Evolutionary conservation across 768 basidiomycete species (phyloP).

Genomic region (Lactarius evosmus): DNA sequence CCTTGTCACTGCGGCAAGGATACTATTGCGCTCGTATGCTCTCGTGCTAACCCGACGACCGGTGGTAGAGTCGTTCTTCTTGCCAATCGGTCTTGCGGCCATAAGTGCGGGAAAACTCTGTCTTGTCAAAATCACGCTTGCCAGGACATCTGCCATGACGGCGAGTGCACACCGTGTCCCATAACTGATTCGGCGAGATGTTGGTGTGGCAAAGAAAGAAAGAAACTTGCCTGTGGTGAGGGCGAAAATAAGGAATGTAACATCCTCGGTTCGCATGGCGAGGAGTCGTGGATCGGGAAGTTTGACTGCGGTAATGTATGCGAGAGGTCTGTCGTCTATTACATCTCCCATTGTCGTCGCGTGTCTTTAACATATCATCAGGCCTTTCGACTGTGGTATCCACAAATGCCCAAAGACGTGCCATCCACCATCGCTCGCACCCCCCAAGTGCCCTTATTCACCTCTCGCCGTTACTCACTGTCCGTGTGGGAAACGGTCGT

Average conservation of each 20-base stretch:
- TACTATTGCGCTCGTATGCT: constrained; percentile 57
- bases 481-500: constrained; percentile 72
- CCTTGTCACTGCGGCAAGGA: constrained; percentile 75
- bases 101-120: constrained; percentile 45
- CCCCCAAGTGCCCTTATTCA: constrained; percentile 68
- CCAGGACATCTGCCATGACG: constrained; percentile 66
- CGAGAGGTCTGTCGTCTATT: constrained; percentile 42
- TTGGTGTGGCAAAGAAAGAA: constrained; percentile 74
- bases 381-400: constrained; percentile 69
- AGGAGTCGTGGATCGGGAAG: constrained; percentile 61
- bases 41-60: constrained; percentile 36
- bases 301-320: constrained; percentile 62
- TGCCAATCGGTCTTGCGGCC: constrained; percentile 39
- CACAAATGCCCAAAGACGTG: constrained; percentile 75
- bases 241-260: constrained; percentile 45
- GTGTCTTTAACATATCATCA: constrained; percentile 30
- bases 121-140: constrained; percentile 75
- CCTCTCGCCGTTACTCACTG: constrained; percentile 68
- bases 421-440: constrained; percentile 62
- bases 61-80: constrained; percentile 25
- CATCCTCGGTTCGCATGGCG: constrained; percentile 38
- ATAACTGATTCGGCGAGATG: constrained; percentile 56
- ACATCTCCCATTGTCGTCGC: constrained; percentile 3
- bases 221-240: constrained; percentile 63
- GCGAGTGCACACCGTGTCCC: constrained; percentile 65